Evolutionary conservation across 1,284 basidiomycete genomes (phyloP), one percentile per base, ranked within the genome.

Genomic region (Chondrostereum purpureum): DNA sequence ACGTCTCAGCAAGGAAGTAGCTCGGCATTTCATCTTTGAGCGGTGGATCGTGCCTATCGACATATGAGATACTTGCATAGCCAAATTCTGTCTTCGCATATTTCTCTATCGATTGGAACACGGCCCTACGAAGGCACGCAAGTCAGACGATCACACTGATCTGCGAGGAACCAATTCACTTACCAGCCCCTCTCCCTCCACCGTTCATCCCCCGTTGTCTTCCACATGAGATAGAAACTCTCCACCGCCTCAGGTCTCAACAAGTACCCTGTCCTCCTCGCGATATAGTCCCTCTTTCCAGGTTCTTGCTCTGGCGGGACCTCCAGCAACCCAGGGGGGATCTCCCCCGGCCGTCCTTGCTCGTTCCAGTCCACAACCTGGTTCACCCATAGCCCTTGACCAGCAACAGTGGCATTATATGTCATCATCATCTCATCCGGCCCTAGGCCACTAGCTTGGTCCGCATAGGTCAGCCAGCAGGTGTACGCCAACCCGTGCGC

Each of bases 161-260:
- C 27, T 21, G 31, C 19, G 11, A 27, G 24, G 6, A 37, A n/a
- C 34, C 21, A 42, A 18, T 14, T 20, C 13, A 53, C 56, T 40
- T 60, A 65, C 86, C 86, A 91, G 1, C 88, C 88, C 46, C 81
- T 75, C 49, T 90, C 77, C 36, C 87, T 67, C 87, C 87, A 89
- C 39, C 70, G 72, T 13, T 62, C 58, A 47, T 89, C 77, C 0
- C 80, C 76, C 2, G 86, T 88, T 13, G 76, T 77, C 36, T 78
- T 70, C 80, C 82, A 89, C 48, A 88, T 59, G 18, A 84, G 59
- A 56, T 82, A 86, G 50, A 86, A 73, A 39, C 74, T 79, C 55
- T 88, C 85, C 5, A 86, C 61, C 2, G 85, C 83, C 75, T 87
- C 83, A 4, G 83, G 84, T 24, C 84, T 61, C 31, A 85, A 55